These are phyloP conservation scores for Hyaloperonospora arabidopsidis DNA, from an alignment of 352 stramenopile species.

Conservation along the genomic window DNA sequence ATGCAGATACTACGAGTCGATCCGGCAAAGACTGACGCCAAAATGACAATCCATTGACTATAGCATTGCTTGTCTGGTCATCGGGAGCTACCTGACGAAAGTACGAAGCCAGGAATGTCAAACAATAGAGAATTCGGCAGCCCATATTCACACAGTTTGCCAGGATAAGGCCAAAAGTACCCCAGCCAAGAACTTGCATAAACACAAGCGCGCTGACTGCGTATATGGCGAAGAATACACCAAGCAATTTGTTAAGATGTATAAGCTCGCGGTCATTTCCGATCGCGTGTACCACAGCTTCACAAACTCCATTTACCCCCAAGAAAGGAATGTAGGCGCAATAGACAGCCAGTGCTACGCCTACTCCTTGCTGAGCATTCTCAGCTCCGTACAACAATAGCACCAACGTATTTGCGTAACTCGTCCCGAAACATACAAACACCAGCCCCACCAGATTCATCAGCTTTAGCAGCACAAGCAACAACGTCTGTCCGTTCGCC, in stretches of 20 bases:
- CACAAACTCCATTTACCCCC: constrained; percentile 92
- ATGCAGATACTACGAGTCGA: constrained; percentile 40
- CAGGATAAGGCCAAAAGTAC: constrained; percentile 68
- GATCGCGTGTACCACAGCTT: constrained; percentile 93
- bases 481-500: constrained; percentile 32
- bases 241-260: constrained; percentile 73
- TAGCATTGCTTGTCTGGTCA: constrained; percentile 1
- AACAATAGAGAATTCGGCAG: constrained; percentile 76
- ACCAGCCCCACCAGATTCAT: constrained; percentile 79
- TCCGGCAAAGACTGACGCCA: constrained; percentile 47
- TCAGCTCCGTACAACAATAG: constrained; percentile 71
- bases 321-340: constrained; percentile 94
- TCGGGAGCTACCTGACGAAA: constrained; percentile 25
- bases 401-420: constrained; percentile 75
- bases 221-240: constrained; percentile 76
- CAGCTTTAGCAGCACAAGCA: constrained; percentile 76
- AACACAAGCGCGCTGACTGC: constrained; percentile 52
- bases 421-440: constrained; percentile 79
- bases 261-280: constrained; percentile 61
- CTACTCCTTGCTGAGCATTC: constrained; percentile 51
- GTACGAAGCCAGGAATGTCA: constrained; percentile 56
- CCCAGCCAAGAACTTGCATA: constrained; percentile 48
- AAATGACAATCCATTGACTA: constrained; percentile 30
- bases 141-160: constrained; percentile 86
- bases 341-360: constrained; percentile 59